phyloP scores from a whole-genome alignment of 441 rosid genomes.

The Theobroma grandiflorum region DNA sequence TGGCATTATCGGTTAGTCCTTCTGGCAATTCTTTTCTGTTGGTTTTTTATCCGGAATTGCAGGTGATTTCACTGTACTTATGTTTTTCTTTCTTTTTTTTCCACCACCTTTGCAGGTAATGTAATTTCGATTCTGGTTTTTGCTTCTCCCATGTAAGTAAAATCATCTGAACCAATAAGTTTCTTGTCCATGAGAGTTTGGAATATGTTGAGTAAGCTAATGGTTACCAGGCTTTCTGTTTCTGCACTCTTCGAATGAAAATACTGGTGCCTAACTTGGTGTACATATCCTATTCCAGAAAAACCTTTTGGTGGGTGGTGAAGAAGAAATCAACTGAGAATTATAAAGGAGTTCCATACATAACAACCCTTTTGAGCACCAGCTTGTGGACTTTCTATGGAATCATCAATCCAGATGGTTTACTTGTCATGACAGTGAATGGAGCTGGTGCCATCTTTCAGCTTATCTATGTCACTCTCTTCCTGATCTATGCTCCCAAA shows the following conservation, averaged over 20 bases:
- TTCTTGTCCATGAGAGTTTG: background rate
- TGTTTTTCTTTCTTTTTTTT: background rate
- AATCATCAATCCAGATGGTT: slow-evolving; percentile 55
- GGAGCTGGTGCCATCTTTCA: slow-evolving; percentile 59
- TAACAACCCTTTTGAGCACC: slow-evolving; percentile 62
- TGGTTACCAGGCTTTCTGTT: background rate
- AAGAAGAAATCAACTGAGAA: slow-evolving; percentile 64
- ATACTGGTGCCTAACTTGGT: background rate
- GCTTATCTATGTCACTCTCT: slow-evolving; percentile 53
- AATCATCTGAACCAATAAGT: background rate
- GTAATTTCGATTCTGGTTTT: slow-evolving; percentile 57
- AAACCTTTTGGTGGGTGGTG: slow-evolving; percentile 50
- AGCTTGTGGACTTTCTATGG: slow-evolving; percentile 76
- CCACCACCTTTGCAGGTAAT: slow-evolving; percentile 48
- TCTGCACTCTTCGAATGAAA: background rate
- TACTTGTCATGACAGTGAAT: slow-evolving; percentile 60
- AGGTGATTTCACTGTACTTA: background rate
- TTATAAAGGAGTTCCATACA: slow-evolving; percentile 62
- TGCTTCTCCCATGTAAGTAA: slow-evolving; percentile 62
- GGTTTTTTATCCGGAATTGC: background rate
- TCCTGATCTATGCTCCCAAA: slow-evolving; percentile 54
- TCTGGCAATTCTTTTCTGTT: background rate
- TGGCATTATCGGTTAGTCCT: slow-evolving; percentile 19
- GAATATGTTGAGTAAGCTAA: background rate
- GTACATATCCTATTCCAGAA: slow-evolving; percentile 30